These are phyloP conservation scores for Penicillium goetzii DNA, from an alignment of 495 filamentous ascomycete genomes.

Conservation along the genomic window DNA sequence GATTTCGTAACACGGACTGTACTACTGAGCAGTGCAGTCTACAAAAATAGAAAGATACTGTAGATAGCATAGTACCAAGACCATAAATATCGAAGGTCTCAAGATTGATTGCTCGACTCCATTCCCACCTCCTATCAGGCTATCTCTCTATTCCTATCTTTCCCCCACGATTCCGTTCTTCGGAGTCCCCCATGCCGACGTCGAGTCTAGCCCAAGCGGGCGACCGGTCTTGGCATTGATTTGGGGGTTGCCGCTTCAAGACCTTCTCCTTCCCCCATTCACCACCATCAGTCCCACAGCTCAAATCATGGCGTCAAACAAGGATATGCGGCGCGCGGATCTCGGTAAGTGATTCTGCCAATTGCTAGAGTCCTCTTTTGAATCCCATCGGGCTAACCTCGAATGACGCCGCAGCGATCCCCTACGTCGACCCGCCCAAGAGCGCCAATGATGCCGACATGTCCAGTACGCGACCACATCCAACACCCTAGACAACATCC, in stretches of 20 bases:
- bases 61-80: neutral
- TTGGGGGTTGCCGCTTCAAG: constrained; percentile 17
- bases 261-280: constrained; percentile 18
- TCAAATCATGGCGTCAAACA: constrained; percentile 68
- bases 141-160: neutral
- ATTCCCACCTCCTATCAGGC: neutral
- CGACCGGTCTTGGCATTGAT: constrained; percentile 17
- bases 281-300: constrained; percentile 11
- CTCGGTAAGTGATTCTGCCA: constrained; percentile 63
- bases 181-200: constrained; percentile 6
- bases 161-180: constrained; percentile 1
- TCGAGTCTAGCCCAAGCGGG: constrained; percentile 20
- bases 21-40: neutral
- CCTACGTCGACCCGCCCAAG: constrained; percentile 62
- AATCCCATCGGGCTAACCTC: constrained; percentile 17
- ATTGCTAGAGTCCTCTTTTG: neutral
- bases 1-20: neutral
- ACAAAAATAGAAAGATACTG: neutral
- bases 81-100: neutral
- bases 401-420: constrained; percentile 53
- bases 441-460: constrained; percentile 59
- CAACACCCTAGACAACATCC: neutral
- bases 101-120: neutral
- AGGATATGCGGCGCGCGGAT: constrained; percentile 85
- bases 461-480: constrained; percentile 44